Conservation (phyloP, 129 eudicot species). For the Glebionis coronaria region DNA sequence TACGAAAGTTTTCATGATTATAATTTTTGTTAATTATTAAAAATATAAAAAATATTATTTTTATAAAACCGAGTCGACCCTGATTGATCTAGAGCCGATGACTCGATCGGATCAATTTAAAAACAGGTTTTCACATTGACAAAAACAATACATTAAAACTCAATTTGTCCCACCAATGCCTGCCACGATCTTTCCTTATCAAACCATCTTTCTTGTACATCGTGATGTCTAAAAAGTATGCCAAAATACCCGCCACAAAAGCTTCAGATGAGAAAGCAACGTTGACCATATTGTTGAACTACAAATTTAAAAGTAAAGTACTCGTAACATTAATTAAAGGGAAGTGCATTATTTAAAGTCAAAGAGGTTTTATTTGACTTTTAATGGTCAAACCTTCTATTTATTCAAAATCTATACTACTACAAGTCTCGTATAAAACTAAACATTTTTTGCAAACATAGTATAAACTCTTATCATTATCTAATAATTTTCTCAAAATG, state of each 20-base stretch:
- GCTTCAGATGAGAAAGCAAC: constrained; percentile 62
- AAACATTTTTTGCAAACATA: no score
- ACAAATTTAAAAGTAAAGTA: constrained; percentile 14
- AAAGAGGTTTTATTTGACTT: constrained; percentile 4
- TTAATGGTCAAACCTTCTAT: constrained; percentile 7
- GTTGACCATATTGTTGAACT: constrained; percentile 64
- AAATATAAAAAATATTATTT: no score
- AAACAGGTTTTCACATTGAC: no score
- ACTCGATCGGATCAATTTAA: no score
- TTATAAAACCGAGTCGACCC: no score
- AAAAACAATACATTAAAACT: no score
- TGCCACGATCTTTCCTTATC: constrained; percentile 59
- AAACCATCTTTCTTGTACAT: constrained; percentile 45
- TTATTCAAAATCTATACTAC: neutral
- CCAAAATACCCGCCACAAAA: constrained; percentile 53
- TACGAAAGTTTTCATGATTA: no score
- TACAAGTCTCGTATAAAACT: no score
- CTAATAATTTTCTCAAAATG: no score
- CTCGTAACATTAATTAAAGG: neutral
- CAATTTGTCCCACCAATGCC: constrained; percentile 69
- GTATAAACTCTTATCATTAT: no score
- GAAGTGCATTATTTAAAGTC: constrained; percentile 3
- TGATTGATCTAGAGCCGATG: no score
- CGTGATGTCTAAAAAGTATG: constrained; percentile 53
- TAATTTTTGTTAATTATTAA: no score